Conservation (phyloP, 2,329 filamentous ascomycete species). For the Stenocarpella maydis region DNA sequence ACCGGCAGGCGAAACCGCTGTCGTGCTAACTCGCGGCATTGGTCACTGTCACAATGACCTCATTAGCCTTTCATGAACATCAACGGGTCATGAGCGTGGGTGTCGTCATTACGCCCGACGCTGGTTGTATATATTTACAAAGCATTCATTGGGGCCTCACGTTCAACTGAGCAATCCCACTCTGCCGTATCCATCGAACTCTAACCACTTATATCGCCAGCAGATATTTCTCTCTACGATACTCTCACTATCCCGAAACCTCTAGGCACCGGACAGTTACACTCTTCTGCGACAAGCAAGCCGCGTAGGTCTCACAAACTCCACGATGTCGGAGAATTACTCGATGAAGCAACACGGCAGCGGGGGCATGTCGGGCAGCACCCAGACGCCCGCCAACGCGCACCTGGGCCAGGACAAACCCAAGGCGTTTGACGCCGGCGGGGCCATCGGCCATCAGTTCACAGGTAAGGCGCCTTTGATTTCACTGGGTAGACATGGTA, state of each 20-base stretch:
- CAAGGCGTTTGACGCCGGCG: constrained; percentile 56
- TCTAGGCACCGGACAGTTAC: neutral
- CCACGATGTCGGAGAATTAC: constrained; percentile 35
- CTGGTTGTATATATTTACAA: neutral
- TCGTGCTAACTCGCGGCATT: neutral
- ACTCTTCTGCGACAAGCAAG: neutral
- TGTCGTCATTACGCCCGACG: constrained; percentile 25
- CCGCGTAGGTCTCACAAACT: neutral
- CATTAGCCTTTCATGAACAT: constrained; percentile 5
- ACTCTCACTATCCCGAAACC: too few species aligned
- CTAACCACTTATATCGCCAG: too few species aligned
- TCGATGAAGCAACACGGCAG: constrained; percentile 29
- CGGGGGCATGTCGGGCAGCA: constrained; percentile 32
- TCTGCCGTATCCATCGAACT: too few species aligned
- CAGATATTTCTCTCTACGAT: too few species aligned
- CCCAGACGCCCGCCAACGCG: constrained; percentile 40
- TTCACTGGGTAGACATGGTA: accelerated
- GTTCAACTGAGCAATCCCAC: too few species aligned
- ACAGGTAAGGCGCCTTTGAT: constrained; percentile 48
- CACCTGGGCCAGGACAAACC: constrained; percentile 43
- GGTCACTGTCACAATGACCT: constrained; percentile 30
- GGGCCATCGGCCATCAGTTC: constrained; percentile 63
- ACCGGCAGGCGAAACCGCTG: neutral
- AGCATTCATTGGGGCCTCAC: too few species aligned
- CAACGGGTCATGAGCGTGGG: constrained; percentile 21